phyloP scores from a whole-genome alignment of 2,329 filamentous ascomycete species.

The Colletotrichum costaricense region DNA sequence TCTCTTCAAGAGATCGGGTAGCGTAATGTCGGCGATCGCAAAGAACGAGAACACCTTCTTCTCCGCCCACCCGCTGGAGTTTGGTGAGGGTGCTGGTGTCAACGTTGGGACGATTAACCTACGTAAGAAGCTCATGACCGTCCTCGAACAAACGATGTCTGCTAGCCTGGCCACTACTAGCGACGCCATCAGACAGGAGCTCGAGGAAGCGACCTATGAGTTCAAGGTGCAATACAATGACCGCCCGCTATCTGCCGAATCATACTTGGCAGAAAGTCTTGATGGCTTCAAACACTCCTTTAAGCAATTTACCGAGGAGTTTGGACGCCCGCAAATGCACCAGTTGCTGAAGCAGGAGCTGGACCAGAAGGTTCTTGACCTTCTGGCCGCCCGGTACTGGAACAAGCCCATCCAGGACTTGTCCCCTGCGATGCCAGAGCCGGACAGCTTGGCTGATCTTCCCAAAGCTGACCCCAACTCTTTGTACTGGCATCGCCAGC shows the following conservation, averaged over 20 bases:
- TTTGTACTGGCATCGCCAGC: conserved; percentile 91
- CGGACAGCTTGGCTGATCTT: conserved; percentile 79
- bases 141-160: conserved; percentile 97
- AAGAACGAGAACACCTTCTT: conserved; percentile 93
- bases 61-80: conserved; percentile 82
- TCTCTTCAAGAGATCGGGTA: conserved; percentile 85
- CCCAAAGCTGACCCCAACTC: conserved; percentile 88
- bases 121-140: conserved; percentile 95
- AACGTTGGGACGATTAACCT: conserved; percentile 86
- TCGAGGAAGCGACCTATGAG: conserved; percentile 97
- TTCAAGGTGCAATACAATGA: conserved; percentile 99
- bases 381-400: conserved; percentile 95
- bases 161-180: conserved; percentile 88
- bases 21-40: conserved; percentile 82
- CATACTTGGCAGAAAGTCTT: conserved; percentile 93
- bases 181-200: conserved; percentile 92
- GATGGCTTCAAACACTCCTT: conserved; percentile 98
- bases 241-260: conserved; percentile 91
- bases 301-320: conserved; percentile 90
- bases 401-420: conserved; percentile 94
- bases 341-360: conserved; percentile 91
- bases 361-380: conserved; percentile 93
- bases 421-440: conserved; percentile 72
- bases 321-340: conserved; percentile 89
- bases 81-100: conserved; percentile 78